phyloP scores from a whole-genome alignment of 1,284 basidiomycete genomes.

The Irpex sp. region DNA sequence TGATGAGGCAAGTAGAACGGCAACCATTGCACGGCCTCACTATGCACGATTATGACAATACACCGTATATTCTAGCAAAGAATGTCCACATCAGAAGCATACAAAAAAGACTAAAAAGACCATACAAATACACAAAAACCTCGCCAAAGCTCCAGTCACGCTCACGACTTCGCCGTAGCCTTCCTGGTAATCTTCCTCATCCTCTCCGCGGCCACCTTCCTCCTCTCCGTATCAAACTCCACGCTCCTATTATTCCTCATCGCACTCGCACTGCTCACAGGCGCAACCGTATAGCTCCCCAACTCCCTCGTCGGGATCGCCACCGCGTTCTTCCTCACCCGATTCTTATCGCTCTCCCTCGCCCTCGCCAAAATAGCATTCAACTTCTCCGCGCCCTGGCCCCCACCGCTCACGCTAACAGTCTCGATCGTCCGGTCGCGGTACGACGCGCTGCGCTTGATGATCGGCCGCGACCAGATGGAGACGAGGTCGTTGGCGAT shows the following conservation, averaged over 20 bases:
- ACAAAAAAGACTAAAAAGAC: constrained; percentile 5
- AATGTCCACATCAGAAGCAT: not conserved
- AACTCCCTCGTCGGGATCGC: constrained; percentile 70
- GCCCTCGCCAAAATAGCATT: constrained; percentile 70
- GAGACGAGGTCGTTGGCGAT: constrained; percentile 86
- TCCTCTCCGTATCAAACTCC: constrained; percentile 65
- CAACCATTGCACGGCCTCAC: too few species aligned
- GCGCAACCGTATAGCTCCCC: constrained; percentile 73
- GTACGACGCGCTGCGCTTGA: constrained; percentile 86
- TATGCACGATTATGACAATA: too few species aligned
- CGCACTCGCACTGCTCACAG: constrained; percentile 48
- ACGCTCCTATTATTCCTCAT: constrained; percentile 50
- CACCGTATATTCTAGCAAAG: not conserved
- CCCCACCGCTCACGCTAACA: constrained; percentile 34
- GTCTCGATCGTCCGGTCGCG: constrained; percentile 69
- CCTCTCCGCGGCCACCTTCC: constrained; percentile 69
- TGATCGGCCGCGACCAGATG: constrained; percentile 90
- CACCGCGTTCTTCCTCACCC: constrained; percentile 72
- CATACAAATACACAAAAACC: constrained; percentile 4
- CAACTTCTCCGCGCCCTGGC: constrained; percentile 49
- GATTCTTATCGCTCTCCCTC: constrained; percentile 61
- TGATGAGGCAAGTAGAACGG: too few species aligned
- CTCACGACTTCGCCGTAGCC: constrained; percentile 24
- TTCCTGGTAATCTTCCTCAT: constrained; percentile 41
- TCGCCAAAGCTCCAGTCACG: not conserved